Percentiles rank a stretch among this genome's conserved stretches.
Conservation (phyloP, 1,284 basidiomycete genomes). For the Cryptococcus neoformans region DNA sequence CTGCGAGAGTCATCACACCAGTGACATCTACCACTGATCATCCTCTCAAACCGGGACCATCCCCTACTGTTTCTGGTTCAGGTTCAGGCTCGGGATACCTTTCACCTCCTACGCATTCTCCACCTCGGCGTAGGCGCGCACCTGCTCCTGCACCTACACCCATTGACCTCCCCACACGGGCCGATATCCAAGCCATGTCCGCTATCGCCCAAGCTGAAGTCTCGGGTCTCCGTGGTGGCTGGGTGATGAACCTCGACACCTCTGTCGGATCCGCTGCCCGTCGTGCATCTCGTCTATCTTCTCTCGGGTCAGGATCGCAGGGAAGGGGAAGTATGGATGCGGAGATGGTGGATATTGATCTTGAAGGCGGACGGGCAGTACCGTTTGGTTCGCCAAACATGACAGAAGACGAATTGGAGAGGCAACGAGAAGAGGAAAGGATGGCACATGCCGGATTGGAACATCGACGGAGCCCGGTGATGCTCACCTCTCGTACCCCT, state of each 20-base stretch:
- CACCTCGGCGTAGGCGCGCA: constrained; percentile 14
- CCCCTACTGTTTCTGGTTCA: constrained; percentile 1
- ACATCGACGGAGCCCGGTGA: constrained; percentile 23
- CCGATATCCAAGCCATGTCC: constrained; percentile 49
- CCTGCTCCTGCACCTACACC: constrained; percentile 34
- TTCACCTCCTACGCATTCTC: constrained; percentile 36
- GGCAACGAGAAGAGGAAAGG: constrained; percentile 34
- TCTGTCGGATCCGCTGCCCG: constrained; percentile 18
- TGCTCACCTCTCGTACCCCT: constrained; percentile 13
- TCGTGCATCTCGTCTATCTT: constrained; percentile 10
- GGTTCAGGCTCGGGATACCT: constrained; percentile 27
- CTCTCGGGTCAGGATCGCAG: neutral
- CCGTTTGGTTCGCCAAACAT: too few relatives aligned
- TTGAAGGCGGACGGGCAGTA: constrained; percentile 39
- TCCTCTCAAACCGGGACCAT: constrained; percentile 20
- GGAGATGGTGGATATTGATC: constrained; percentile 51
- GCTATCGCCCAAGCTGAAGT: constrained; percentile 47
- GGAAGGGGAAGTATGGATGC: constrained; percentile 16
- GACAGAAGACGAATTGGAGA: constrained; percentile 22
- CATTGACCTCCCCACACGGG: constrained; percentile 49
- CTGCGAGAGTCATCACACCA: constrained; percentile 37
- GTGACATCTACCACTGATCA: constrained; percentile 28
- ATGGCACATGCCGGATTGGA: constrained; percentile 31
- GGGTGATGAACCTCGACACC: constrained; percentile 48
- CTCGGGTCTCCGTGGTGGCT: constrained; percentile 47